Percentiles rank a stretch among this genome's conserved stretches.
Evolutionary conservation across 2,329 filamentous ascomycete species (phyloP).

Genomic region (Cryphonectria nitschkei): DNA sequence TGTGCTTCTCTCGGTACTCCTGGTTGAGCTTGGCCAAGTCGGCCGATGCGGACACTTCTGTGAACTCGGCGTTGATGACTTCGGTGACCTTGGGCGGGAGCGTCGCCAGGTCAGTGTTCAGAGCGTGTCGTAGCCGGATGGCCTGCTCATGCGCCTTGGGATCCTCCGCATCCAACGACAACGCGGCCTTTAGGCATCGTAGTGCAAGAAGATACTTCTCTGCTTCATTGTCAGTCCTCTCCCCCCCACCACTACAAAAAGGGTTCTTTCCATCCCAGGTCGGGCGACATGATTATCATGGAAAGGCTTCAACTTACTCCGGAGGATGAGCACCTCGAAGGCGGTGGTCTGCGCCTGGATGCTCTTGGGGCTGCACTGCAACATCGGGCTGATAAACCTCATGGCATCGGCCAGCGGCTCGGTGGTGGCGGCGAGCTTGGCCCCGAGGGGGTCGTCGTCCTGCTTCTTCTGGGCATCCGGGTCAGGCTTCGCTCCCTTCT

Average conservation of each 20-base stretch:
- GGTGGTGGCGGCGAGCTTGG: constrained; percentile 77
- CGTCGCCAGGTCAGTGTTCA: constrained; percentile 60
- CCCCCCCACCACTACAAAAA: background rate
- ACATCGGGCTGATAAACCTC: constrained; percentile 80
- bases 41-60: constrained; percentile 58
- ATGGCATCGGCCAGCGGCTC: constrained; percentile 84
- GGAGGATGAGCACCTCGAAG: constrained; percentile 86
- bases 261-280: background rate
- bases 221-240: constrained; percentile 43
- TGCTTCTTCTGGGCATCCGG: constrained; percentile 75
- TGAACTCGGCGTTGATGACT: constrained; percentile 71
- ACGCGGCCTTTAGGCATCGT: constrained; percentile 78
- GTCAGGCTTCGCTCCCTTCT: constrained; percentile 64
- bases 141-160: constrained; percentile 77
- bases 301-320: constrained; percentile 62
- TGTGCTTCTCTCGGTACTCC: constrained; percentile 65
- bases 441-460: constrained; percentile 84
- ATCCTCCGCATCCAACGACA: constrained; percentile 69
- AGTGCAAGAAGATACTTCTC: constrained; percentile 88
- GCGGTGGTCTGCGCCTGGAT: constrained; percentile 82
- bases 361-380: constrained; percentile 81
- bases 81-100: constrained; percentile 68
- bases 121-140: constrained; percentile 67
- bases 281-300: background rate
- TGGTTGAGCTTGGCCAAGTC: constrained; percentile 69